Base-by-base conservation (phyloP, 2,329 filamentous ascomycete species). In the Diaporthe sp. region DNA sequence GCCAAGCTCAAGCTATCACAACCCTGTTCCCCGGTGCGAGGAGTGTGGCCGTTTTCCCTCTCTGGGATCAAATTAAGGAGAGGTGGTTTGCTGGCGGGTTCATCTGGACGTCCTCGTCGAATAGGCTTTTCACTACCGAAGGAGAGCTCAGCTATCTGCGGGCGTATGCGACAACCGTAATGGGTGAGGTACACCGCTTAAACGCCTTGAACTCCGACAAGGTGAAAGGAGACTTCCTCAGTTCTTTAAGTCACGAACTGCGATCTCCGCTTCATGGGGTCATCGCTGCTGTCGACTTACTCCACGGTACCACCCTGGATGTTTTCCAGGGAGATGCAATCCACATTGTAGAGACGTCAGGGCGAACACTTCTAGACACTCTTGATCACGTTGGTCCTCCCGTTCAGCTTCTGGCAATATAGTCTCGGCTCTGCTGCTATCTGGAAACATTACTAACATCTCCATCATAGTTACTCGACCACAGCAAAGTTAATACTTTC, bases 211-310 rank as follows among this genome's bases (percentile, higher is more conserved):
- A 80, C 22, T 82, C 83, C 9, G 84, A 84, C 69, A 83, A 82
- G 76, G 86, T 87, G 53, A 89, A 90, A 79, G 86, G 87, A 0
- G 88, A 90, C 74, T 89, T 91, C 76, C 87, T 91, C 31, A 88
- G 87, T 1, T 90, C 87, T 10, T 87, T 91, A 59, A 89, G 87
- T 34, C 89, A 92, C 79, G 90, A 92, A 77, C 81, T 91, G 9
- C 84, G 89, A 22, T 89, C 87, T 4, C 89, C 90, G 2, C 82
- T 92, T 1, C 89, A 91, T 76, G 90, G 89, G 1, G 89, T 91
- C 44, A 82, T 91, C 2, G 88, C 87, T 0, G 90, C 82, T 77
- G 86, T 86, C 6, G 87, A 89, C 76, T 82, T 89, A 53, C 79
- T 91, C 0, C 84, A 86, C n/a, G 73, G 74, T 17, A 87, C 85